A percentile compares a stretch with the other conserved stretches of the same genome.
phyloP scores from a whole-genome alignment of 2,329 filamentous ascomycete species.

The Claviceps capensis region DNA sequence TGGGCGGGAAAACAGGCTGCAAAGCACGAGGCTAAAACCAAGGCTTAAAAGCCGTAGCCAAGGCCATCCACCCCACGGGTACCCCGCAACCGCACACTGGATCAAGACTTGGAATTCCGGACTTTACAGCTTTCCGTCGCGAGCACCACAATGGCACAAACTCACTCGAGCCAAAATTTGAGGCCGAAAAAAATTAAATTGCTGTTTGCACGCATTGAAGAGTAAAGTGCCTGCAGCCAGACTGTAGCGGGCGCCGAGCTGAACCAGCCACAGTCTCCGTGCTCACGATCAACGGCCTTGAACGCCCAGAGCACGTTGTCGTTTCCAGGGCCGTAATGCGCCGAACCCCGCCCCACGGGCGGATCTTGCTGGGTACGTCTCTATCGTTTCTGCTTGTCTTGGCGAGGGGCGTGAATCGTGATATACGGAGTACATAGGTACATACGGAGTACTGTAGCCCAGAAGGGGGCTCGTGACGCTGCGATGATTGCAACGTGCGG shows the following conservation, averaged over 20 bases:
- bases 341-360: slow-evolving; percentile 8
- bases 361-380: background rate
- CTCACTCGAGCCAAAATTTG: no score
- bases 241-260: slow-evolving; percentile 3
- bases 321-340: slow-evolving; percentile 12
- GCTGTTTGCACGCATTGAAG: background rate
- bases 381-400: background rate
- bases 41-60: no score
- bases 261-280: background rate
- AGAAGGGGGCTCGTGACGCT: slow-evolving; percentile 1
- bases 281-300: slow-evolving; percentile 1
- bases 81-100: no score
- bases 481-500: slow-evolving; percentile 1
- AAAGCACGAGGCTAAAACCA: no score
- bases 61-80: no score
- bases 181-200: no score
- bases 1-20: no score
- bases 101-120: no score
- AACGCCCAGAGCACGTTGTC: slow-evolving; percentile 11
- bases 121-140: no score
- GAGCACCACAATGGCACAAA: no score
- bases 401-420: background rate
- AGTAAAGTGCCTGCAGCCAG: background rate
- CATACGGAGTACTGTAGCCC: background rate
- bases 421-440: background rate